A percentile compares a stretch with the other conserved stretches of the same genome.
Conservation (phyloP, 768 basidiomycete species). For the Boletus insuetus region DNA sequence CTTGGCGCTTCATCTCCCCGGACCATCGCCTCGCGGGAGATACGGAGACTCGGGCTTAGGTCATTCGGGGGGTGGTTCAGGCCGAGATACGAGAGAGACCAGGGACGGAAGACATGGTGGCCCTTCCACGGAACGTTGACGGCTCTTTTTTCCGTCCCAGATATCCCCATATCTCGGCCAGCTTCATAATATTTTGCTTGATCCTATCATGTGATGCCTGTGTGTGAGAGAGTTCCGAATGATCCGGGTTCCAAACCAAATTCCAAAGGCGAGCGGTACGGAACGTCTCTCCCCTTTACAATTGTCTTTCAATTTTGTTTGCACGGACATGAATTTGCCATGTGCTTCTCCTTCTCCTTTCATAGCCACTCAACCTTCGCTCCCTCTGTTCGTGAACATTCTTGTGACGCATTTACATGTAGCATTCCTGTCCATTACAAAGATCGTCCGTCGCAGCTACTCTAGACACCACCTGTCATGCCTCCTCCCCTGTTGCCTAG, state of each 20-base stretch:
- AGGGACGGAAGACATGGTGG: constrained; percentile 31
- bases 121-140: constrained; percentile 27
- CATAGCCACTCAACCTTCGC: constrained; percentile 8
- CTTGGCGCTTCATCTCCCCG: constrained; percentile 33
- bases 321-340: constrained; percentile 21
- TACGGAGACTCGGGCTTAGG: constrained; percentile 33
- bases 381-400: constrained; percentile 7
- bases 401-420: constrained; percentile 19
- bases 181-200: neutral
- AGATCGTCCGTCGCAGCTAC: constrained; percentile 12
- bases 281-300: neutral
- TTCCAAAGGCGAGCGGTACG: neutral
- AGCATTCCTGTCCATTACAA: constrained; percentile 16
- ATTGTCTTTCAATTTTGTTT: neutral
- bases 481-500: constrained; percentile 6
- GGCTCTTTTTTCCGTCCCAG: neutral
- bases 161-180: neutral
- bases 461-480: constrained; percentile 9
- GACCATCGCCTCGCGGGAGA: constrained; percentile 32
- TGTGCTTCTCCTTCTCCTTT: constrained; percentile 2
- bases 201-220: constrained; percentile 5
- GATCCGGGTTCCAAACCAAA: constrained; percentile 7
- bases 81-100: constrained; percentile 36
- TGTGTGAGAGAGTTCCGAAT: constrained; percentile 9
- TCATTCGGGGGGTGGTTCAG: constrained; percentile 20